Base-by-base conservation (phyloP, 73 alveolate genomes). In the Blepharisma stoltei region DNA sequence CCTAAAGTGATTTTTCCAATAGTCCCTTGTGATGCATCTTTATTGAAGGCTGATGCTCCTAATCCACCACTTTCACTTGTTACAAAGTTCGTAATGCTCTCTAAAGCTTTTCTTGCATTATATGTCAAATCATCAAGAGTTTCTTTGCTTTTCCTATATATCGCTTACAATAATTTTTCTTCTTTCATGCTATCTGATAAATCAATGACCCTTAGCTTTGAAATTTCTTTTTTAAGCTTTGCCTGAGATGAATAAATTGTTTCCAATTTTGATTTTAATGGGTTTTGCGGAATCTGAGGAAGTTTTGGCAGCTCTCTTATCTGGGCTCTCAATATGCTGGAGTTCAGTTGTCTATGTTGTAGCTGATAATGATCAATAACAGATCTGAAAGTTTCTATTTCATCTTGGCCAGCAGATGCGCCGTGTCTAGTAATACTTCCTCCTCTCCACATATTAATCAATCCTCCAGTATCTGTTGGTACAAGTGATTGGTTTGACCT, bases 381-480 rank as follows among this genome's bases (percentile, higher is more conserved):
- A 14, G 73, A n/a, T 18, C 49, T 20, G 23, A 60, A 60, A 9
- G 73, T 60, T 60, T 60, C 73, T 14, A 60, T n/a, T 25, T 60
- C 73, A 25, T 60, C 73, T 25, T 60, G 73, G 0, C 73, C 73
- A 1, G 23, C 23, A 8, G 37, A 14, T 60, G 46, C 73, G 11
- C 49, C 73, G 23, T 60, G 73, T 5, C 73, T 60, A 14, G 73
- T 60, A 60, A 60, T 60, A 8, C 46, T 60, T 14, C 73, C 23
- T 20, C 73, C 73, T 60, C 73, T 14, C n/a, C 14, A 38, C 73
- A 60, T 60, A 60, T 60, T 60, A 38, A 60, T n/a, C 2, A 60
- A 38, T 60, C 73, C 73, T 60, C 73, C 73, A 60, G 48, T 20
- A 8, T 60, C 73, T 1, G 73, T 25, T 14, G 73, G 18, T 14